Evolutionary conservation across 2,329 filamentous ascomycete species (phyloP).

Genomic region (Curvularia hawaiiensis): DNA sequence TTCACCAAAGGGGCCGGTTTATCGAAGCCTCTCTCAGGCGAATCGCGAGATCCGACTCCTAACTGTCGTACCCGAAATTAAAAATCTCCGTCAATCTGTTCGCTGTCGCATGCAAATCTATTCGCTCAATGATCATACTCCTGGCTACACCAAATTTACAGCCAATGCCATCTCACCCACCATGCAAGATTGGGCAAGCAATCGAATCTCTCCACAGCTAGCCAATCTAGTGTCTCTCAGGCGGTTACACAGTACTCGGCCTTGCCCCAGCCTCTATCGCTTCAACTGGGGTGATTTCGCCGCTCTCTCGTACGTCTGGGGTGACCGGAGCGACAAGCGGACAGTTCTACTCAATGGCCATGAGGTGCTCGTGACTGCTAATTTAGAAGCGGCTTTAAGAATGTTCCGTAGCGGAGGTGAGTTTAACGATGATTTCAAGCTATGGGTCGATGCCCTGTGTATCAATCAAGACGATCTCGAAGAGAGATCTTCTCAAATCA

Average conservation of each 20-base stretch:
- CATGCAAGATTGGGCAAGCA: neutral
- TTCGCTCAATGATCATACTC: neutral
- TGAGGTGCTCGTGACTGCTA: neutral
- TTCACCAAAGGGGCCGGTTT: neutral
- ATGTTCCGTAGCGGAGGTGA: neutral
- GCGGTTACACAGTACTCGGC: neutral
- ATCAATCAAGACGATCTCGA: neutral
- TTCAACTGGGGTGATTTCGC: conserved; percentile 2
- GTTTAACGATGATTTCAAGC: neutral
- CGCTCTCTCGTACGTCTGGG: neutral
- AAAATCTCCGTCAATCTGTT: neutral
- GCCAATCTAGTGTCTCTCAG: neutral
- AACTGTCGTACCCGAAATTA: neutral
- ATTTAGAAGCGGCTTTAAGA: neutral
- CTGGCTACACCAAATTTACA: neutral
- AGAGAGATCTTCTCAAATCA: neutral
- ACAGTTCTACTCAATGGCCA: neutral
- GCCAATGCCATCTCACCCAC: neutral
- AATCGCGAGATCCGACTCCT: neutral
- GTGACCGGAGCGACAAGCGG: neutral
- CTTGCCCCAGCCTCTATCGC: neutral
- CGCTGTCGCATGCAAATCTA: neutral
- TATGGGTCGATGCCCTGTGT: conserved; percentile 1
- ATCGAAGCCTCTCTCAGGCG: neutral
- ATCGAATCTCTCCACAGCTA: neutral